These are phyloP conservation scores for Fusarium secorum DNA, from an alignment of 2,329 filamentous ascomycete genomes.

Conservation along the genomic window DNA sequence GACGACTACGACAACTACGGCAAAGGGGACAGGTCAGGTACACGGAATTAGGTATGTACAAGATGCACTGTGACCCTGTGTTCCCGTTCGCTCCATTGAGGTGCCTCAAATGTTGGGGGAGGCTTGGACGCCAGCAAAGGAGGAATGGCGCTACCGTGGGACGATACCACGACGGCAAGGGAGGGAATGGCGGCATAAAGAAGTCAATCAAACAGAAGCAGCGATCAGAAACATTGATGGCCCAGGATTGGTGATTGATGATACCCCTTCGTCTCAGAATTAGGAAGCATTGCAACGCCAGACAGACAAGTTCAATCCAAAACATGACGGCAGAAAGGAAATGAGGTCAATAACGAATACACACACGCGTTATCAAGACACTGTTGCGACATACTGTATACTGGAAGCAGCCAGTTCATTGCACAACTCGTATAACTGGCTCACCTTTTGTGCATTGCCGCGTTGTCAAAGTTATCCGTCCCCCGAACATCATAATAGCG, in stretches of 20 bases:
- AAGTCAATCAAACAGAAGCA: conserved; percentile 32
- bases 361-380: conserved; percentile 24
- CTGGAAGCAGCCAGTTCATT: neutral
- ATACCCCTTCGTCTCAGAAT: conserved; percentile 35
- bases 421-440: conserved; percentile 19
- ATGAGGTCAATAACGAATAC: neutral
- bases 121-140: conserved; percentile 24
- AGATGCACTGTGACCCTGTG: conserved; percentile 28
- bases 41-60: neutral
- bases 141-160: conserved; percentile 40
- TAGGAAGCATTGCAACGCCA: conserved; percentile 30
- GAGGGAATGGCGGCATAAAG: conserved; percentile 32
- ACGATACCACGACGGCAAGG: conserved; percentile 36
- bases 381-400: conserved; percentile 17
- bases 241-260: conserved; percentile 27
- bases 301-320: conserved; percentile 20
- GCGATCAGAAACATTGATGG: conserved; percentile 29
- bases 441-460: neutral
- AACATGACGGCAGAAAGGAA: conserved; percentile 27
- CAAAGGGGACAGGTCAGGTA: neutral
- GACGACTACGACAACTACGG: conserved; percentile 21
- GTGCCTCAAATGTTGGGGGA: conserved; percentile 22
- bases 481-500: conserved; percentile 7
- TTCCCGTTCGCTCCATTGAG: neutral
- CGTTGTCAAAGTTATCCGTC: conserved; percentile 12